Evolutionary conservation across 2,329 filamentous ascomycete genomes (phyloP).

Genomic region (Trematosphaeria pertusa): DNA sequence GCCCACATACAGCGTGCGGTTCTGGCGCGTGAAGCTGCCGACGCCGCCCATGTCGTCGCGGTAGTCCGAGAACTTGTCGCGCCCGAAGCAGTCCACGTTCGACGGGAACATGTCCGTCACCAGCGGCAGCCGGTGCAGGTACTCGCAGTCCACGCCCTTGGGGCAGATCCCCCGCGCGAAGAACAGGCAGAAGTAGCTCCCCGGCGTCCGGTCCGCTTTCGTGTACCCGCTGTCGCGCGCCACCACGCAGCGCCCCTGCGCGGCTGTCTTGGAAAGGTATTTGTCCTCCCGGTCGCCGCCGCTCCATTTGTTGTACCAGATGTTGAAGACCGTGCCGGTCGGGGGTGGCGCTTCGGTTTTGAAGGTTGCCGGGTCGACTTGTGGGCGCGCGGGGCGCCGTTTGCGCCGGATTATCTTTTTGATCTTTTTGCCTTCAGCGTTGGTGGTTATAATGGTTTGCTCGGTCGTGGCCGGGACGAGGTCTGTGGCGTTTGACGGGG

Average conservation of each 20-base stretch:
- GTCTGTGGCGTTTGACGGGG: conserved; percentile 24
- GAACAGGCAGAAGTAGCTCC: conserved; percentile 90
- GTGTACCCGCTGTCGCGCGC: conserved; percentile 67
- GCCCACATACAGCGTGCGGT: conserved; percentile 91
- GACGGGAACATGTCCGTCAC: conserved; percentile 91
- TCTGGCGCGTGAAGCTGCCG: conserved; percentile 90
- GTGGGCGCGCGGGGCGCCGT: conserved; percentile 84
- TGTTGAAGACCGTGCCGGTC: conserved; percentile 95
- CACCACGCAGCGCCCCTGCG: conserved; percentile 86
- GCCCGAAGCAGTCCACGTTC: conserved; percentile 93
- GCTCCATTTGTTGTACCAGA: conserved; percentile 99
- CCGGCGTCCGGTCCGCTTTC: conserved; percentile 56
- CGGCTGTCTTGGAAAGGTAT: conserved; percentile 81
- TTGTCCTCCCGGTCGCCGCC: conserved; percentile 95
- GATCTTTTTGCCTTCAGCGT: conserved; percentile 67
- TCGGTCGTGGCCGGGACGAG: conserved; percentile 34
- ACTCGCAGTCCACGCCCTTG: conserved; percentile 91
- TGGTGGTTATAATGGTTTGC: conserved; percentile 42
- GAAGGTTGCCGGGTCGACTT: conserved; percentile 85
- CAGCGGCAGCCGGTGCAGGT: conserved; percentile 86
- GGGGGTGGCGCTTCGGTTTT: conserved; percentile 87
- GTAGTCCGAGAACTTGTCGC: conserved; percentile 93
- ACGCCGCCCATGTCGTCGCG: conserved; percentile 98
- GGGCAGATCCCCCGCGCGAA: conserved; percentile 84
- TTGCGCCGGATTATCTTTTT: conserved; percentile 95